Conservation (phyloP, 148 eudicot genomes). For the Tetragonia tetragonoides region DNA sequence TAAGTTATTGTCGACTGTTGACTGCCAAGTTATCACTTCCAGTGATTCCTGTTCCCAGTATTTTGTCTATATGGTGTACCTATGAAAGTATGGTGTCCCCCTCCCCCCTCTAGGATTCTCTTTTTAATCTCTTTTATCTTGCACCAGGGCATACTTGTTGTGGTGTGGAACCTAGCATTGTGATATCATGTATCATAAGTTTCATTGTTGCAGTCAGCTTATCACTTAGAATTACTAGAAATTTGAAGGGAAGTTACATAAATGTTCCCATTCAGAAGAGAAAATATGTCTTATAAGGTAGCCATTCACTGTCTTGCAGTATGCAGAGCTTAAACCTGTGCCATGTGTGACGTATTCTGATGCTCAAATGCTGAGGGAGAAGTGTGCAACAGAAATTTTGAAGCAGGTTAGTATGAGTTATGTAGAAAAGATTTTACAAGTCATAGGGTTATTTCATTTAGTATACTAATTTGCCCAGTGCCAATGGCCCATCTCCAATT, state of each 20-base stretch:
- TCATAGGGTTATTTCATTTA: background rate
- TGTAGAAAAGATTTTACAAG: background rate
- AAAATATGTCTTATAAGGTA: background rate
- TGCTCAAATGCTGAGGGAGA: conserved; percentile 72
- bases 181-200: background rate
- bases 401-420: conserved; percentile 62
- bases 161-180: background rate
- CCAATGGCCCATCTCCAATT: background rate
- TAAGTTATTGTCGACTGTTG: background rate
- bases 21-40: background rate
- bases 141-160: background rate
- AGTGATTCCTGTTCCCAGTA: background rate
- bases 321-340: conserved; percentile 99
- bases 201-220: background rate
- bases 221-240: background rate
- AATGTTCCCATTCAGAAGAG: too few relatives aligned
- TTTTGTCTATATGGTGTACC: background rate
- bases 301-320: conserved; percentile 45
- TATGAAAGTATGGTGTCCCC: background rate
- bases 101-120: background rate
- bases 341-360: conserved; percentile 86
- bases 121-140: background rate
- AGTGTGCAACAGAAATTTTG: conserved; percentile 78
- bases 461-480: background rate
- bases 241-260: background rate